Evolutionary conservation across 805 yeast species (phyloP), one percentile per base, ranked within the genome.

Genomic region (Kodamaea leandrae): DNA sequence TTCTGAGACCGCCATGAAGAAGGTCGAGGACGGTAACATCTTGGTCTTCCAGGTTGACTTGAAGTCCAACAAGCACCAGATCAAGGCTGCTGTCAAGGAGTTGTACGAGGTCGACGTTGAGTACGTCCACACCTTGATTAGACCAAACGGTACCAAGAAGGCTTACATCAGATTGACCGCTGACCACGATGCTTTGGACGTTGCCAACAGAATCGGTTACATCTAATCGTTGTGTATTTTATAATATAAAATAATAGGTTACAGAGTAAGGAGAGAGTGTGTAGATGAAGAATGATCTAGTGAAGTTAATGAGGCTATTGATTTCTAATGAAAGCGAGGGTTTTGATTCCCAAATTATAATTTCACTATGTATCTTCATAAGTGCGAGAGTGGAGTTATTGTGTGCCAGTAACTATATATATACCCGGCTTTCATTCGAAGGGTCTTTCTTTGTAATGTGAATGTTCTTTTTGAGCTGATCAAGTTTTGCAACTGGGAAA

Each of bases 81-180:
- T 93, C 81, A 91, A 90, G 83, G 78, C 82, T 65, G 99, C 99
- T 58, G 95, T 93, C 66, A 91, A 93, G 83, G 95, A 89, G 77
- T 82, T 93, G 69, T 93, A 91, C 83, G 90, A 86, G 68, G 98
- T 91, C 66, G 98, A 93, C 58, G 93, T 86, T 60, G 77, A 74
- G 65, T 79, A 86, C 76, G 89, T 93, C 69, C 90, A 93, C 91
- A 93, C 99, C 61, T 81, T 93, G 73, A 77, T 93, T 68, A 88
- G 96, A 80, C 97, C 99, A 72, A 90, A 93, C 76, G 99, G 99
- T 76, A 86, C 97, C 80, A 93, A 93, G 88, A 93, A 93, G 84
- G 99, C 99, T 71, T 93, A 85, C 83, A 91, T 93, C 71, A 88
- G 95, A 81, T 86, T 93, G 73, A 88, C 98, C 68, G 91, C 96